Evolutionary conservation across 2,329 filamentous ascomycete genomes (phyloP), one percentile per base, ranked within the genome.

Genomic region (Ophiostoma tasmaniense): DNA sequence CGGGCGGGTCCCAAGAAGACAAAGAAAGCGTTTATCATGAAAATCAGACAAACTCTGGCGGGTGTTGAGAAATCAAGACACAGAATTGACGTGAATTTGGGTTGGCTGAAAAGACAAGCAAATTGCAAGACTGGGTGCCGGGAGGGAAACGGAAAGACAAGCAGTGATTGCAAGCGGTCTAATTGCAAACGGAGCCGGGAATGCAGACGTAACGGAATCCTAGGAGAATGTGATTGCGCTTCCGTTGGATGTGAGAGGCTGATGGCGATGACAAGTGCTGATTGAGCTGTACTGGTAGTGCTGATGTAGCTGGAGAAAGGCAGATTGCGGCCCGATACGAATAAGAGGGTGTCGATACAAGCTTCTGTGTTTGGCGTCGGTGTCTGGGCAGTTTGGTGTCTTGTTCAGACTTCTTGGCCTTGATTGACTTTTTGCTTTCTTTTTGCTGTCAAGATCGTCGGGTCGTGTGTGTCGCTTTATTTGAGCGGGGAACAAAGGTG

Each of bases 301-400:
- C 50, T 55, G 50, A 39, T 39, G 37, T 13, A 39, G n/a, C 11
- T 55, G 55, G 55, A 13, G 25, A 17, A 33, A 25, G 55, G 55
- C 25, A 61, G 55, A 61, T 61, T 61, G 55, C 55, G 13, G 25
- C 55, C 55, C 55, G 55, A 61, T 61, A 61, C 55, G 55, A 61
- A 61, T 61, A 61, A 61, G 25, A 61, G 25, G 30, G 25, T 25
- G 25, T 50, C 42, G 7, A 20, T 61, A 20, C 52, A 62, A 61
- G 14, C 33, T 33, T 37, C 20, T 17, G 42, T 17, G 42, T 45
- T 7, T 17, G 42, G 39, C 22, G 17, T 50, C 33, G 14, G 14
- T 42, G 50, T 59, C 30, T 50, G 45, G n/a, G 45, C 45, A 8
- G 17, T 20, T 22, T 20, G 20, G 7, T 13, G 10, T 13, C 37